Conservation (phyloP, 805 yeast species). For the Candida ascalaphidarum region DNA sequence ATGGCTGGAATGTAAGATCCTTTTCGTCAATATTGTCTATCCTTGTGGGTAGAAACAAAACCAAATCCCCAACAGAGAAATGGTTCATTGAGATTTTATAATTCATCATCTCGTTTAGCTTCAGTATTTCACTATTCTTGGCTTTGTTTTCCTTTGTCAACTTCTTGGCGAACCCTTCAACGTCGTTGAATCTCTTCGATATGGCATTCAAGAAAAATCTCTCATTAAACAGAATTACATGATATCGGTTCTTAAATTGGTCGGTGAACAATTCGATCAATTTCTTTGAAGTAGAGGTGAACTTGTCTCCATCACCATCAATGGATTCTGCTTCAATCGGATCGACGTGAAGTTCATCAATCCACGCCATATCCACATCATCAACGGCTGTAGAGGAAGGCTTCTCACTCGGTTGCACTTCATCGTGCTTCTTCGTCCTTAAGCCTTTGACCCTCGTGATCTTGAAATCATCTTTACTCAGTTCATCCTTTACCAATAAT, state of each 20-base stretch:
- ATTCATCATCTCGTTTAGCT: conserved; percentile 22
- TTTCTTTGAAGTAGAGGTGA: conserved; percentile 2
- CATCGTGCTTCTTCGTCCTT: conserved; percentile 34
- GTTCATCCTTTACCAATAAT: conserved; percentile 41
- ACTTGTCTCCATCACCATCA: too few species aligned
- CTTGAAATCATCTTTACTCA: conserved; percentile 26
- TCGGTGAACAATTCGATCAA: conserved; percentile 10
- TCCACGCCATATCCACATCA: conserved; percentile 39
- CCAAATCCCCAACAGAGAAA: conserved; percentile 70
- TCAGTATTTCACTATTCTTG: conserved; percentile 38
- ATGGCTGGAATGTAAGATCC: conserved; percentile 40
- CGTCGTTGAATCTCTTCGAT: conserved; percentile 75
- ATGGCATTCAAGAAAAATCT: conserved; percentile 36
- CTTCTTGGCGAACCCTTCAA: conserved; percentile 81
- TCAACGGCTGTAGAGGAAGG: conserved; percentile 34
- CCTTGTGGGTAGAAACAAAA: conserved; percentile 75
- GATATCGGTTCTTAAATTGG: conserved; percentile 9
- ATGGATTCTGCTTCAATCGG: too few species aligned
- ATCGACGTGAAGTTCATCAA: conserved; percentile 13
- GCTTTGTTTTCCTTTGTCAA: conserved; percentile 63
- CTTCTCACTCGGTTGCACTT: conserved; percentile 5
- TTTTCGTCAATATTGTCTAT: conserved; percentile 22
- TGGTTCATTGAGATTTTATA: conserved; percentile 57
- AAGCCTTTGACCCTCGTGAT: conserved; percentile 78
- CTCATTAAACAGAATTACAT: conserved; percentile 21